Percentiles rank a stretch among this genome's conserved stretches.
phyloP scores from a whole-genome alignment of 1,284 basidiomycete genomes.

The Rhodotorula sp. region DNA sequence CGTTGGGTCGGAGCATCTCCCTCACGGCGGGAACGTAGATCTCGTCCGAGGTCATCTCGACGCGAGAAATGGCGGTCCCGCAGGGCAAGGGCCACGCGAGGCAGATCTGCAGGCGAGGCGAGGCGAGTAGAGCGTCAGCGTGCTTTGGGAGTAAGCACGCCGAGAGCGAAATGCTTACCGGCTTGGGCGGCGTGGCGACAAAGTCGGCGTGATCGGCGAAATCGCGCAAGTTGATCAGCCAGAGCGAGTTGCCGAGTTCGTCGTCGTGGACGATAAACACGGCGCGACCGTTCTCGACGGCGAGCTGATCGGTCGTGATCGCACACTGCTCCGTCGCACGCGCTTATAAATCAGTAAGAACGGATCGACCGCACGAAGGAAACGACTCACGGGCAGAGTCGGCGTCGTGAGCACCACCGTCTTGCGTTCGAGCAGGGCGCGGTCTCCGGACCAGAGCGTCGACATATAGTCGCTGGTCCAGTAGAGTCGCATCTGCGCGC shows the following conservation, averaged over 20 bases:
- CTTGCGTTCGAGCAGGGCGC: conserved; percentile 11
- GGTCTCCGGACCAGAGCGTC: not conserved
- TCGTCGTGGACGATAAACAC: conserved; percentile 5
- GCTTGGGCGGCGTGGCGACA: conserved; percentile 8
- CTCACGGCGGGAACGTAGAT: conserved; percentile 11
- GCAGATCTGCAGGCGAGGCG: conserved; percentile 4
- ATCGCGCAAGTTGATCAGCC: conserved; percentile 9
- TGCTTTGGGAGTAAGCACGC: no score
- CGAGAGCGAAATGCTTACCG: not conserved
- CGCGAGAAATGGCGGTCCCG: not conserved
- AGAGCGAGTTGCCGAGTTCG: conserved; percentile 1
- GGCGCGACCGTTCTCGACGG: conserved; percentile 32
- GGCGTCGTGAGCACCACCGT: conserved; percentile 10
- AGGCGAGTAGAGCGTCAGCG: not conserved
- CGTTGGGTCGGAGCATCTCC: not conserved
- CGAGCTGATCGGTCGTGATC: conserved; percentile 13
- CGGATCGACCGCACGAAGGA: not conserved
- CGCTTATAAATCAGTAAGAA: no score
- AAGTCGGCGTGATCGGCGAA: conserved; percentile 13
- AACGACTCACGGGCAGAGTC: conserved; percentile 8
- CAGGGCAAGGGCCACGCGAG: conserved; percentile 13
- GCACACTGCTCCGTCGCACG: not conserved
- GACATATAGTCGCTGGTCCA: conserved; percentile 12
- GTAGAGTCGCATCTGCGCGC: not conserved
- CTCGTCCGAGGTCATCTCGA: conserved; percentile 25